phyloP scores from a whole-genome alignment of 2,329 filamentous ascomycete species.

The Pestalotiopsis fici region DNA sequence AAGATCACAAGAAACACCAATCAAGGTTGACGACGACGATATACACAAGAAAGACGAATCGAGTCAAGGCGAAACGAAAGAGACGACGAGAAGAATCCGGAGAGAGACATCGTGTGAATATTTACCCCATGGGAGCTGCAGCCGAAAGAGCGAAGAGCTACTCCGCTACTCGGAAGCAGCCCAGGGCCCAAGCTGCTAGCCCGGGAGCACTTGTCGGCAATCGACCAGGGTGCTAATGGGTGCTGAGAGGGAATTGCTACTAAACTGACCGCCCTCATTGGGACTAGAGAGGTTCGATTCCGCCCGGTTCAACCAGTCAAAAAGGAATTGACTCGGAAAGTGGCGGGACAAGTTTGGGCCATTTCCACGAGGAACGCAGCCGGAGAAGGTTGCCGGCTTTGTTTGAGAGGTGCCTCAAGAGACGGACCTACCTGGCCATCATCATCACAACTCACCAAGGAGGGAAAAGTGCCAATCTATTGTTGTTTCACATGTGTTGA shows the following conservation, averaged over 20 bases:
- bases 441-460: no score
- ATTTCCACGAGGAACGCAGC: not conserved
- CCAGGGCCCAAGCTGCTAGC: not conserved
- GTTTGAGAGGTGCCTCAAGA: not conserved
- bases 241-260: no score
- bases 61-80: not conserved
- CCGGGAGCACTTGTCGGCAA: slow-evolving; percentile 25
- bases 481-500: no score
- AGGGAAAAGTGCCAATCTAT: no score
- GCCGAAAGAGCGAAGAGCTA: not conserved
- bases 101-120: slow-evolving; percentile 10
- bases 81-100: not conserved
- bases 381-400: not conserved
- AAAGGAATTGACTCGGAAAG: slow-evolving; percentile 19
- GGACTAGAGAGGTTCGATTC: slow-evolving; percentile 2
- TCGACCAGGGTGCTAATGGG: slow-evolving; percentile 15
- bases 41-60: not conserved
- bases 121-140: slow-evolving; percentile 7
- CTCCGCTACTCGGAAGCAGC: slow-evolving; percentile 19
- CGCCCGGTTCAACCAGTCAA: not conserved
- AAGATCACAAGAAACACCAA: not conserved
- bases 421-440: no score
- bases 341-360: slow-evolving; percentile 15
- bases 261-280: not conserved
- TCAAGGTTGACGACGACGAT: not conserved